Percentiles rank a stretch among this genome's conserved stretches.
phyloP scores from a whole-genome alignment of 768 basidiomycete genomes.

The Lentinus tigrinus region DNA sequence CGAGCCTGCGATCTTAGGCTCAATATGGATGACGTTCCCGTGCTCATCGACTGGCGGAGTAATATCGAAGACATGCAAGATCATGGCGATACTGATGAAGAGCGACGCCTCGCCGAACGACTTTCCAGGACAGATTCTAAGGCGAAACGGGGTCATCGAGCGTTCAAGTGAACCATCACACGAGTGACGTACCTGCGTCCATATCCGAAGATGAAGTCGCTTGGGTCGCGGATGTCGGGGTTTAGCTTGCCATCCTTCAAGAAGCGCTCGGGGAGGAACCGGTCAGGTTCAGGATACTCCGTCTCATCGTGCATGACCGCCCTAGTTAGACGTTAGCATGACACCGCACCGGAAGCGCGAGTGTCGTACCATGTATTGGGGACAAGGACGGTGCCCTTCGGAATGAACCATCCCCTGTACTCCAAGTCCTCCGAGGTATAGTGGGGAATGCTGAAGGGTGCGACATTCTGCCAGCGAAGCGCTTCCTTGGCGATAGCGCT shows the following conservation, averaged over 20 bases:
- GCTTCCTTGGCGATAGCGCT: conserved; percentile 13
- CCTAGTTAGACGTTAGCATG: background rate
- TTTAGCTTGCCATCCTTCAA: conserved; percentile 57
- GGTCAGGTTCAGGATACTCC: conserved; percentile 84
- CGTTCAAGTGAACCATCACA: no score
- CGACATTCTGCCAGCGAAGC: conserved; percentile 12
- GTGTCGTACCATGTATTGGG: conserved; percentile 23
- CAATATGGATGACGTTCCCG: background rate
- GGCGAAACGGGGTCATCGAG: no score
- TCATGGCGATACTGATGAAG: conserved; percentile 7
- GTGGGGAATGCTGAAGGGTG: conserved; percentile 23
- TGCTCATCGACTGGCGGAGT: background rate
- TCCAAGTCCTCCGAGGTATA: conserved; percentile 24
- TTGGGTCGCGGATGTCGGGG: conserved; percentile 34
- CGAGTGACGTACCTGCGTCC: conserved; percentile 17
- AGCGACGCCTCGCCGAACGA: background rate
- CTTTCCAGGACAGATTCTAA: conserved; percentile 6
- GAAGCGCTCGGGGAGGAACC: conserved; percentile 81
- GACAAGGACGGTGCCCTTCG: conserved; percentile 22
- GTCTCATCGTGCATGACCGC: conserved; percentile 80
- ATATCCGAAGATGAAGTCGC: conserved; percentile 24
- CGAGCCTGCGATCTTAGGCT: background rate
- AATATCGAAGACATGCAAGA: conserved; percentile 9
- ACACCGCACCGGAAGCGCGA: no score
- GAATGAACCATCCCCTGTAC: conserved; percentile 24